These are phyloP conservation scores for Salvia splendens DNA, from an alignment of 257 asterid species.

Conservation along the genomic window DNA sequence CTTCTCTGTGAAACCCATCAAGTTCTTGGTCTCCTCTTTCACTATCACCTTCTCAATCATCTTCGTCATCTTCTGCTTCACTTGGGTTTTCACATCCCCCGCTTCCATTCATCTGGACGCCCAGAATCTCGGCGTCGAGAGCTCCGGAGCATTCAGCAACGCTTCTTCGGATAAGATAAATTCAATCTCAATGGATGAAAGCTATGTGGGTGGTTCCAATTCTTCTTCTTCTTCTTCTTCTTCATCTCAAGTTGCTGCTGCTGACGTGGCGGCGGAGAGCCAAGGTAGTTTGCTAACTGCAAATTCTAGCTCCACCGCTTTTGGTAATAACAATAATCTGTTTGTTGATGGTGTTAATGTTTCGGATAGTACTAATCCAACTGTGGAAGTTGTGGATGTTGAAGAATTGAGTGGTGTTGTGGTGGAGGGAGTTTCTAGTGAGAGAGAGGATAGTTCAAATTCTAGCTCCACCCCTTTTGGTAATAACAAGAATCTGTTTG, in stretches of 20 bases:
- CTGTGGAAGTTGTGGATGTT: slow-evolving; percentile 12
- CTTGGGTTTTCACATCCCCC: slow-evolving; percentile 53
- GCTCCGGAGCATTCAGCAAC: slow-evolving; percentile 19
- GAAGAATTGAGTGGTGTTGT: slow-evolving; percentile 29
- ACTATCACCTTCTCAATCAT: slow-evolving; percentile 49
- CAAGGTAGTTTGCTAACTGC: slow-evolving; percentile 28
- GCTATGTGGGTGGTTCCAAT: slow-evolving; percentile 19
- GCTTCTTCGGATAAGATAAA: slow-evolving; percentile 34
- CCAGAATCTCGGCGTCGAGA: slow-evolving; percentile 38
- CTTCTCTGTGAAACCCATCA: slow-evolving; percentile 54
- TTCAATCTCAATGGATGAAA: slow-evolving; percentile 33
- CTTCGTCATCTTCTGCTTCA: slow-evolving; percentile 50
- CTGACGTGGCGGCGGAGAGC: slow-evolving; percentile 30
- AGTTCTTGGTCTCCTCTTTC: slow-evolving; percentile 49
- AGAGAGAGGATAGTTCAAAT: slow-evolving; percentile 30
- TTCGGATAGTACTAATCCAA: slow-evolving; percentile 19
- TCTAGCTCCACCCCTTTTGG: slow-evolving; percentile 30
- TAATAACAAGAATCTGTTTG: not conserved
- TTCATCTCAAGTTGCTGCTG: slow-evolving; percentile 25
- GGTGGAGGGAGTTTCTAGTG: slow-evolving; percentile 10
- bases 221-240: slow-evolving; percentile 18
- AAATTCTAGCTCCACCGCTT: slow-evolving; percentile 35
- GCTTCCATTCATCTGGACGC: slow-evolving; percentile 38
- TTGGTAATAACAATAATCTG: slow-evolving; percentile 3
- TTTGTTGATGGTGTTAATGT: slow-evolving; percentile 26